Percentiles rank a stretch among this genome's conserved stretches.
These are phyloP conservation scores for Kluyveromyces sp. DNA, from an alignment of 1,139 yeast species.

Conservation along the genomic window DNA sequence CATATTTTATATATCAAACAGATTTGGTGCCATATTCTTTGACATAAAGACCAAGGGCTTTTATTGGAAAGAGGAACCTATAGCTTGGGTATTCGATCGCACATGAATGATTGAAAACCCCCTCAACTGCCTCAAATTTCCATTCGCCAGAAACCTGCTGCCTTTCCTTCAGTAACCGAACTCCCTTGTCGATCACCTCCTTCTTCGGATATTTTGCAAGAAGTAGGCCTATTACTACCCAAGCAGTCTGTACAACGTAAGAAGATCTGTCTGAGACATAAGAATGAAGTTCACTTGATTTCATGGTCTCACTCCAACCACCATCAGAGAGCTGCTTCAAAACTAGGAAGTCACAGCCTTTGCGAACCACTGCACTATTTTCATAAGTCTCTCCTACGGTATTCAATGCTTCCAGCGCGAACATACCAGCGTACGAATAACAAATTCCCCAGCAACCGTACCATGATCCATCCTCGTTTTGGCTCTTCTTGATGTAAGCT, in stretches of 20 bases:
- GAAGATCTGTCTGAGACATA: constrained; percentile 60
- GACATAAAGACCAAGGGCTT: constrained; percentile 78
- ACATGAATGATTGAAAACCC: constrained; percentile 91
- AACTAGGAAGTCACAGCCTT: constrained; percentile 81
- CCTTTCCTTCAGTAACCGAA: constrained; percentile 54
- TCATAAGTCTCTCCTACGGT: constrained; percentile 59
- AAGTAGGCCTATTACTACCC: constrained; percentile 82
- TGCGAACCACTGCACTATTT: constrained; percentile 54
- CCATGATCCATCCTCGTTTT: constrained; percentile 86
- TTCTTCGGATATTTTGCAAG: constrained; percentile 75
- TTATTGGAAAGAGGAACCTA: constrained; percentile 81
- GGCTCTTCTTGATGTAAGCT: constrained; percentile 59
- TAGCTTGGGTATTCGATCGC: constrained; percentile 96
- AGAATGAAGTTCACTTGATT: constrained; percentile 65
- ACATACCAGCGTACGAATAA: constrained; percentile 94
- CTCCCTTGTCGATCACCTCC: constrained; percentile 55
- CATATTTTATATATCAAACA: constrained; percentile 4
- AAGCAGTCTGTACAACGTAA: constrained; percentile 82
- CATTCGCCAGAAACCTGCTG: constrained; percentile 80
- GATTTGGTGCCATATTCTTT: constrained; percentile 23
- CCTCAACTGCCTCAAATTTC: constrained; percentile 81
- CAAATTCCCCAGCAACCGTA: constrained; percentile 99
- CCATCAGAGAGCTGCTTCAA: constrained; percentile 78
- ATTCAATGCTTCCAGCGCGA: constrained; percentile 86
- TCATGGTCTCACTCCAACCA: constrained; percentile 95